A percentile compares a stretch with the other conserved stretches of the same genome.
Evolutionary conservation across 2,329 filamentous ascomycete genomes (phyloP).

Genomic region (Botryotinia convoluta): DNA sequence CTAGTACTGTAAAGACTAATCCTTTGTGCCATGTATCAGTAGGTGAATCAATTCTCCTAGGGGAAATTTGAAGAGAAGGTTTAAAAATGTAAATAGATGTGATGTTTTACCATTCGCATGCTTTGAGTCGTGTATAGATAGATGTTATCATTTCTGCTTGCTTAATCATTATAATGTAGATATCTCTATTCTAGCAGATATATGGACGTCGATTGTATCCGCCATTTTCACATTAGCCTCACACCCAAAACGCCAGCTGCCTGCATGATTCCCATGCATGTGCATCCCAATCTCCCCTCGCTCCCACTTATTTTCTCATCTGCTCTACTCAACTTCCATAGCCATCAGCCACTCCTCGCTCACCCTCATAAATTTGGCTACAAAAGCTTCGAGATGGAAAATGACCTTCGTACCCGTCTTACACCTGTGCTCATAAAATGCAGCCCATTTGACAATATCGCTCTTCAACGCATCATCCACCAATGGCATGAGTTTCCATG

Average conservation of each 20-base stretch:
- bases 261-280: not conserved
- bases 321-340: slow-evolving; percentile 60
- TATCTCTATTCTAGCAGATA: not conserved
- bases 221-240: not conserved
- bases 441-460: slow-evolving; percentile 92
- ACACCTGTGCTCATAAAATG: slow-evolving; percentile 95
- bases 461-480: slow-evolving; percentile 88
- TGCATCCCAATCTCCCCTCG: not conserved
- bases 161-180: slow-evolving; percentile 1
- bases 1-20: accelerated
- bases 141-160: not conserved
- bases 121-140: not conserved
- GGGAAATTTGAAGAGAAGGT: not conserved
- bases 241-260: not conserved
- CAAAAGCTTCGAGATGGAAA: slow-evolving; percentile 96
- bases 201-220: not conserved
- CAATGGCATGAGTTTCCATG: slow-evolving; percentile 84
- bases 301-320: not conserved
- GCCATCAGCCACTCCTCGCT: slow-evolving; percentile 89
- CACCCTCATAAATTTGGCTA: slow-evolving; percentile 97
- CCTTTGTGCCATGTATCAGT: not conserved
- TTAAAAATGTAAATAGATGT: not conserved
- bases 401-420: slow-evolving; percentile 92
- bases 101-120: not conserved
- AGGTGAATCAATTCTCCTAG: not conserved